phyloP scores from a whole-genome alignment of 2,329 filamentous ascomycete species.

The Fusarium zealandicum region DNA sequence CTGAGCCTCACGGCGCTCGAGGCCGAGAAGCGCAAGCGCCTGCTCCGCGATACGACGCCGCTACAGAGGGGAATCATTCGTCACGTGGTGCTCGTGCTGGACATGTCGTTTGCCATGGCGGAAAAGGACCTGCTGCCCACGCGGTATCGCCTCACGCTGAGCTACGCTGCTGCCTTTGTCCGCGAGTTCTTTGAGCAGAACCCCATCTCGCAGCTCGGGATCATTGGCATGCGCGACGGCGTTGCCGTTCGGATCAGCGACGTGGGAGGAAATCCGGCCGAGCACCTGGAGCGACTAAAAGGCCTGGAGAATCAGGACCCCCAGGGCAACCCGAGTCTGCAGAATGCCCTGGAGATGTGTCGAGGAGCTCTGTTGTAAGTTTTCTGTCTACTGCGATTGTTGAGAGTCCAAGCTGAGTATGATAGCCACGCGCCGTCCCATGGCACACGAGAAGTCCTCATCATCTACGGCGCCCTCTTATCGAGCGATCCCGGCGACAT shows the following conservation, averaged over 20 bases:
- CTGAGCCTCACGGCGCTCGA: slow-evolving; percentile 81
- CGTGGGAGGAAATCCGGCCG: slow-evolving; percentile 88
- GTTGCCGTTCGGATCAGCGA: slow-evolving; percentile 86
- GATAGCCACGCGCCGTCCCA: slow-evolving; percentile 85
- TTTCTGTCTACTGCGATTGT: background rate
- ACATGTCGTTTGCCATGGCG: slow-evolving; percentile 91
- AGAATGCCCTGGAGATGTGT: slow-evolving; percentile 96
- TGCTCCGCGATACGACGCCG: slow-evolving; percentile 92
- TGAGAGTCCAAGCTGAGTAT: slow-evolving; percentile 1
- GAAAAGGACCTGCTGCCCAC: slow-evolving; percentile 95
- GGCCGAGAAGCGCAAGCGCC: slow-evolving; percentile 79
- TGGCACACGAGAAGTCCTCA: slow-evolving; percentile 89
- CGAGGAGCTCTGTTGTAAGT: slow-evolving; percentile 82
- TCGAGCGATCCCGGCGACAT: slow-evolving; percentile 95
- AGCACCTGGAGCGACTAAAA: slow-evolving; percentile 81
- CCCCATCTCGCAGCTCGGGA: slow-evolving; percentile 92
- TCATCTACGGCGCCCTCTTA: slow-evolving; percentile 89
- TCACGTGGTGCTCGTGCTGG: slow-evolving; percentile 89
- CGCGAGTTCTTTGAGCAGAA: slow-evolving; percentile 98
- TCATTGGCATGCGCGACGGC: slow-evolving; percentile 93
- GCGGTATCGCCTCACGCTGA: slow-evolving; percentile 81
- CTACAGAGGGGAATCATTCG: slow-evolving; percentile 96
- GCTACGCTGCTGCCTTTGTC: slow-evolving; percentile 86
- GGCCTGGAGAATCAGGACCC: slow-evolving; percentile 71
- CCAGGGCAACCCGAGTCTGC: slow-evolving; percentile 79